Conservation (phyloP, 306 rosid genomes). For the Inga leiocalycina region DNA sequence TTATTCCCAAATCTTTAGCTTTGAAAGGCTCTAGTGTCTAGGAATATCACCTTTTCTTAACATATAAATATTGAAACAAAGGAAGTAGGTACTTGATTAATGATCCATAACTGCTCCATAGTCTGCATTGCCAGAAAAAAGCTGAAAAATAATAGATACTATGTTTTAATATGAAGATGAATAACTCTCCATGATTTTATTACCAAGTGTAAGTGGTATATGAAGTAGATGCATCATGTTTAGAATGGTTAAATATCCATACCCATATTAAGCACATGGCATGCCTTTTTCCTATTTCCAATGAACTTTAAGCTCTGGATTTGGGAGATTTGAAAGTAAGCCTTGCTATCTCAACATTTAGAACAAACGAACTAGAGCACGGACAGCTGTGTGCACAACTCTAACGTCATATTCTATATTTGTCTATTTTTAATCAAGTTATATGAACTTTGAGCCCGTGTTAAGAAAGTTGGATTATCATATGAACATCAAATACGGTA, state of each 20-base stretch:
- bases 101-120: background rate
- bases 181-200: background rate
- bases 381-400: too few species aligned
- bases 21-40: background rate
- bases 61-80: background rate
- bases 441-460: too few species aligned
- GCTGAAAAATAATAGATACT: background rate
- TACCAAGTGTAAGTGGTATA: background rate
- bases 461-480: too few species aligned
- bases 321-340: background rate
- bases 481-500: too few species aligned
- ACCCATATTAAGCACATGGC: background rate
- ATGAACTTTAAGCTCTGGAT: background rate
- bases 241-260: background rate
- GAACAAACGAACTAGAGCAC: too few species aligned
- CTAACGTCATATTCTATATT: too few species aligned
- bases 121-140: background rate
- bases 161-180: background rate
- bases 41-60: background rate
- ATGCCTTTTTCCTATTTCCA: background rate
- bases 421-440: too few species aligned
- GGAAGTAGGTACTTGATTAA: background rate
- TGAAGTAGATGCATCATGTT: slow-evolving; percentile 15
- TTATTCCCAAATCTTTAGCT: background rate
- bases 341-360: too few species aligned